phyloP scores from a whole-genome alignment of 805 yeast species.

The Sungouiozyma ichnusensis region DNA sequence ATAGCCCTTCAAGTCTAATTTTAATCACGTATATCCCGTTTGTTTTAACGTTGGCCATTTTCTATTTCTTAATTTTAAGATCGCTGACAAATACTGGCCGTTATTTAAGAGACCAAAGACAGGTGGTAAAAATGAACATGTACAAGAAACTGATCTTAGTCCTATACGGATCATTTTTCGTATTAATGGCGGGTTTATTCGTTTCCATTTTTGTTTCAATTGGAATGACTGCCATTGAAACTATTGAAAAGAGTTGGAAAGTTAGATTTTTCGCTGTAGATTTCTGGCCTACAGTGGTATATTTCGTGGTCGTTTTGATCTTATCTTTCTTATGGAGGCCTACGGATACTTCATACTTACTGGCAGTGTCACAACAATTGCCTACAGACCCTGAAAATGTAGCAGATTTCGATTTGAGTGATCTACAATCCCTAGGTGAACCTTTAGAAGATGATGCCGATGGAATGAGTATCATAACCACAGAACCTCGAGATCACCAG shows the following conservation, averaged over 20 bases:
- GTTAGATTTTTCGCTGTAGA: constrained; percentile 78
- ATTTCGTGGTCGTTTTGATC: constrained; percentile 71
- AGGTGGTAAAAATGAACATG: constrained; percentile 80
- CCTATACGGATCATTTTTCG: constrained; percentile 59
- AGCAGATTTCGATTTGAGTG: constrained; percentile 56
- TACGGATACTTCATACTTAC: constrained; percentile 85
- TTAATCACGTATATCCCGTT: constrained; percentile 63
- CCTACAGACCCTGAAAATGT: constrained; percentile 70
- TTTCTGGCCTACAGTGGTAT: constrained; percentile 91
- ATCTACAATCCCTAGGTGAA: constrained; percentile 36
- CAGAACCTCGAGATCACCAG: constrained; percentile 7
- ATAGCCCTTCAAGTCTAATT: constrained; percentile 39
- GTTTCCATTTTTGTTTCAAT: constrained; percentile 60
- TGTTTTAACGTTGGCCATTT: constrained; percentile 53
- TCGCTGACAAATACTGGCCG: constrained; percentile 68
- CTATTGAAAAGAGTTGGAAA: constrained; percentile 86
- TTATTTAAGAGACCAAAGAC: constrained; percentile 73
- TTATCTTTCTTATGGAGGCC: constrained; percentile 96
- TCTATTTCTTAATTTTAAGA: constrained; percentile 65
- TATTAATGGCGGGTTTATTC: constrained; percentile 61
- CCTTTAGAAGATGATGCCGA: constrained; percentile 29
- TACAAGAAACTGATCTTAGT: constrained; percentile 70
- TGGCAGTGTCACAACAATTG: constrained; percentile 88
- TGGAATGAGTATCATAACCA: constrained; percentile 17
- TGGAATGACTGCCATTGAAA: constrained; percentile 63